Evolutionary conservation across 108 stramenopile species (phyloP).

Genomic region (Cylindrotheca closterium): DNA sequence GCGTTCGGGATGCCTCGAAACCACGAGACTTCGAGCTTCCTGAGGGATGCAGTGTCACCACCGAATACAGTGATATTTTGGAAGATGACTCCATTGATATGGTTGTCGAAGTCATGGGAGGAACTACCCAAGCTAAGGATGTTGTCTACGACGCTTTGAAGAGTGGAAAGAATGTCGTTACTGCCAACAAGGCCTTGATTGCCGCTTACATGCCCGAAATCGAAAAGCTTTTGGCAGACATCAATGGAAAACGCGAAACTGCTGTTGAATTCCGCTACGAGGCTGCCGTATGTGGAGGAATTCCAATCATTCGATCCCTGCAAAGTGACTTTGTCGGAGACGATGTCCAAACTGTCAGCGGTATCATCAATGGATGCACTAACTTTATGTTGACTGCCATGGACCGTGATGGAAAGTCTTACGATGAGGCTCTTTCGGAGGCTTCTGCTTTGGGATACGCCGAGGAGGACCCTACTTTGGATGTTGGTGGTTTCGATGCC

Average conservation of each 20-base stretch:
- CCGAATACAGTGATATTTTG: slow-evolving; percentile 80
- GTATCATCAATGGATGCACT: slow-evolving; percentile 98
- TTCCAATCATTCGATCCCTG: slow-evolving; percentile 95
- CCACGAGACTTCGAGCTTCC: slow-evolving; percentile 82
- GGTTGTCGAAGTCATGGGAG: slow-evolving; percentile 96
- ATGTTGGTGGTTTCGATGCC: slow-evolving; percentile 91
- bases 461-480: slow-evolving; percentile 94
- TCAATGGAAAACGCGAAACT: slow-evolving; percentile 41
- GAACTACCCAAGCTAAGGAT: slow-evolving; percentile 88
- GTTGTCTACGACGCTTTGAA: slow-evolving; percentile 74
- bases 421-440: slow-evolving; percentile 88
- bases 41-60: slow-evolving; percentile 66
- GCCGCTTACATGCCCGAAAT: slow-evolving; percentile 89
- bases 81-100: slow-evolving; percentile 85
- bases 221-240: slow-evolving; percentile 56
- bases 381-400: slow-evolving; percentile 98
- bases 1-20: slow-evolving; percentile 76
- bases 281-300: slow-evolving; percentile 97
- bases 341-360: slow-evolving; percentile 73
- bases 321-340: slow-evolving; percentile 93
- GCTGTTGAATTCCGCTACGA: slow-evolving; percentile 85
- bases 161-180: slow-evolving; percentile 89
- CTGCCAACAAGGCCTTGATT: slow-evolving; percentile 97
- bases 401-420: slow-evolving; percentile 89
- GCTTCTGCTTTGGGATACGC: slow-evolving; percentile 90